A percentile compares a stretch with the other conserved stretches of the same genome.
Conservation (phyloP, 371 early-diverging fungal genomes). For the Catenaria anguillulae region DNA sequence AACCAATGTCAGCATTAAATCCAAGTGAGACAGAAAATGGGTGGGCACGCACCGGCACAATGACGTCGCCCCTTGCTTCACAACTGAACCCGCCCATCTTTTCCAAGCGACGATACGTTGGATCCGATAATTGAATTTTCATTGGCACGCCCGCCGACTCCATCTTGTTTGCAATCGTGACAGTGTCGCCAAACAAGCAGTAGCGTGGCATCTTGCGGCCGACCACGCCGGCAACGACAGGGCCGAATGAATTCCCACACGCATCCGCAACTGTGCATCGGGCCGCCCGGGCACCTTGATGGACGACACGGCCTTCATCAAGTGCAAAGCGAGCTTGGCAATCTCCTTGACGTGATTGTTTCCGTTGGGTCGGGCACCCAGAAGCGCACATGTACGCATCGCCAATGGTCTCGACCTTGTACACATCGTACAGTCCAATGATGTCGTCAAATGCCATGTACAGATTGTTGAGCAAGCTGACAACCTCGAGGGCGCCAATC, state of each 20-base stretch:
- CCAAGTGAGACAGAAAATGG: too few relatives aligned
- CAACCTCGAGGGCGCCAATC: conserved; percentile 15
- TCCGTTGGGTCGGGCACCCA: conserved; percentile 19
- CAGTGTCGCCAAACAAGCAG: conserved; percentile 12
- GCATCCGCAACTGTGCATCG: conserved; percentile 14
- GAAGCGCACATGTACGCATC: conserved; percentile 23
- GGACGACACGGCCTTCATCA: conserved; percentile 4
- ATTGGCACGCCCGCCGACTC: conserved; percentile 19
- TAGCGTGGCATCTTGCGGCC: conserved; percentile 27
- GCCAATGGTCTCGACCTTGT: conserved; percentile 26
- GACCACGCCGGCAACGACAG: conserved; percentile 25
- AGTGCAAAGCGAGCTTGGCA: conserved; percentile 12
- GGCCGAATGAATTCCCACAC: conserved; percentile 22
- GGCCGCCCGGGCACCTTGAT: conserved; percentile 9
- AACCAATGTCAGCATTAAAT: too few relatives aligned
- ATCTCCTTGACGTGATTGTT: conserved; percentile 19
- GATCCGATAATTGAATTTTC: conserved; percentile 18
- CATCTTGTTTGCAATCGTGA: conserved; percentile 9
- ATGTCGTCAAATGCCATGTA: conserved; percentile 23
- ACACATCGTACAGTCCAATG: conserved; percentile 19
- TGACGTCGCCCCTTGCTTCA: conserved; percentile 9
- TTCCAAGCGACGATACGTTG: conserved; percentile 16
- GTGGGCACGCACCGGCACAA: too few relatives aligned
- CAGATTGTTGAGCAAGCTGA: conserved; percentile 19
- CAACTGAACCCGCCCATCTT: conserved; percentile 16